phyloP scores from a whole-genome alignment of 768 basidiomycete genomes.

The Lactarius deliciosus region DNA sequence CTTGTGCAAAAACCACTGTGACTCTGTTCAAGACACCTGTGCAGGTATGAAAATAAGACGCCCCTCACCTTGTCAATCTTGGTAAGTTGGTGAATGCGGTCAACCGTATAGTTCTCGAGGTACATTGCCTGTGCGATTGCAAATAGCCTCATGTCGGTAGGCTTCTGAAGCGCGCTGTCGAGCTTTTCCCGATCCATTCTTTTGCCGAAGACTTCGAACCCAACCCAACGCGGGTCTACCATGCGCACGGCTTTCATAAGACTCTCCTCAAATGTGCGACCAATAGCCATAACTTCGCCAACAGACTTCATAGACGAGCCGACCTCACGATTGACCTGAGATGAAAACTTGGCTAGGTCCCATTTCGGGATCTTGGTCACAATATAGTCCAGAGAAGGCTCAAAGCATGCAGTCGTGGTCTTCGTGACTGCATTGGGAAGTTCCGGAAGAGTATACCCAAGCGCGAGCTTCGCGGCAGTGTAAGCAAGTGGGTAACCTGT shows the following conservation, averaged over 20 bases:
- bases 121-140: conserved; percentile 98
- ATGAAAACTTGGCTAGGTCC: conserved; percentile 97
- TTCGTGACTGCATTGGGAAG: conserved; percentile 99
- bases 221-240: conserved; percentile 94
- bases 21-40: background rate
- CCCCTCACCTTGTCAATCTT: conserved; percentile 90
- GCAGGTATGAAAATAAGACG: background rate
- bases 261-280: conserved; percentile 97
- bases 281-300: conserved; percentile 99
- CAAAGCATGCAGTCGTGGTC: conserved; percentile 98
- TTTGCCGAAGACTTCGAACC: conserved; percentile 93
- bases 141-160: conserved; percentile 95
- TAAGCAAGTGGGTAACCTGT: conserved; percentile 99
- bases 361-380: conserved; percentile 99
- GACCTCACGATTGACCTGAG: conserved; percentile 90
- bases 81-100: conserved; percentile 87
- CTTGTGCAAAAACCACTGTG: conserved; percentile 96
- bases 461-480: conserved; percentile 97
- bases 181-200: conserved; percentile 64
- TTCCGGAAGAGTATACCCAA: conserved; percentile 96
- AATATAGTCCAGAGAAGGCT: conserved; percentile 98
- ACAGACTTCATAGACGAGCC: conserved; percentile 99
- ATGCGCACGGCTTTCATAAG: conserved; percentile 98
- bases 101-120: conserved; percentile 86
- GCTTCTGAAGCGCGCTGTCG: conserved; percentile 72